phyloP scores from a whole-genome alignment of 2,329 filamentous ascomycete genomes.

The Pseudogymnoascus sp. region DNA sequence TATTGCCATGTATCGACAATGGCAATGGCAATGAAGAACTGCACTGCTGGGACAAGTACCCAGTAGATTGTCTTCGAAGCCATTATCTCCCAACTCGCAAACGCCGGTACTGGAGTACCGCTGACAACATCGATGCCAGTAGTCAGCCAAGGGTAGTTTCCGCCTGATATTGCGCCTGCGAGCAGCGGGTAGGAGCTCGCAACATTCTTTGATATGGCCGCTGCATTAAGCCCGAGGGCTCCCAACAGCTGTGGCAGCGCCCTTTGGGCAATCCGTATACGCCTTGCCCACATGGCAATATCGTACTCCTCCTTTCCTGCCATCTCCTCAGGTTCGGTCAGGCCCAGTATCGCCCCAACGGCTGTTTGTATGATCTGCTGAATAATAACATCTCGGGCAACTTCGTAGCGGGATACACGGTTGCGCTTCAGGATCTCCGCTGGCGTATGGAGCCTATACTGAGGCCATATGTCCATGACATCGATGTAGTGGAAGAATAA shows the following conservation, averaged over 20 bases:
- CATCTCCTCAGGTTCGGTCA: constrained; percentile 67
- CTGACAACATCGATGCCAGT: constrained; percentile 49
- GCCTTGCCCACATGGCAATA: constrained; percentile 80
- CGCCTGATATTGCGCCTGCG: constrained; percentile 70
- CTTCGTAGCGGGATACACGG: constrained; percentile 73
- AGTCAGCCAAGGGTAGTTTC: constrained; percentile 67
- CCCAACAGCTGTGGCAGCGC: constrained; percentile 67
- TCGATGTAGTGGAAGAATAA: constrained; percentile 84
- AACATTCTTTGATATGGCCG: constrained; percentile 67
- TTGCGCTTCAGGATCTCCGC: constrained; percentile 84
- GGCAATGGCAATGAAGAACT: constrained; percentile 67
- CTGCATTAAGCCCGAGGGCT: constrained; percentile 68
- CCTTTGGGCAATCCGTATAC: constrained; percentile 71
- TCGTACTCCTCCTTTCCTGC: constrained; percentile 77
- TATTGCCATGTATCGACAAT: constrained; percentile 97
- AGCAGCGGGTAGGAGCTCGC: constrained; percentile 64
- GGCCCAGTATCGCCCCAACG: constrained; percentile 59
- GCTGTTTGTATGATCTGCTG: constrained; percentile 85
- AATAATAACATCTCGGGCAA: constrained; percentile 81
- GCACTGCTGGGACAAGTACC: constrained; percentile 64
- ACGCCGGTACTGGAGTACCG: constrained; percentile 54
- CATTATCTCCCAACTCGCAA: constrained; percentile 74
- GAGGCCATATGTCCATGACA: constrained; percentile 73
- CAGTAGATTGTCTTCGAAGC: constrained; percentile 75
- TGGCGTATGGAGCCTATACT: constrained; percentile 91